Evolutionary conservation across 257 asterid genomes (phyloP), one percentile per base, ranked within the genome.

Genomic region (Coffea canephora): DNA sequence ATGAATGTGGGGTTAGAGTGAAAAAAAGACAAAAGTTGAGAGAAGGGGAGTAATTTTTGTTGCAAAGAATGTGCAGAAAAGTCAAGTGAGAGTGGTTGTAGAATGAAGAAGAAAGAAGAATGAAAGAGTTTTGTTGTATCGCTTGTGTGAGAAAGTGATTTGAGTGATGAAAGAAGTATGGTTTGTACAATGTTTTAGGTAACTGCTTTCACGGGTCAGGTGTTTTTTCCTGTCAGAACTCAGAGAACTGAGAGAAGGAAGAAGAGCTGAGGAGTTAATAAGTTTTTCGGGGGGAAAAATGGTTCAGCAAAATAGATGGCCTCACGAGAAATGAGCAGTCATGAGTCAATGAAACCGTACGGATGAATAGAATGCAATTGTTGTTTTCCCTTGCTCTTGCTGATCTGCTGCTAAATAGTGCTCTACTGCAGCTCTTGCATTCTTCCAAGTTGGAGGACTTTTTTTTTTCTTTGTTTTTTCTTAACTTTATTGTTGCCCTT

Each of bases 301-400:
- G 61, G 70, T 19, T 43, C 41, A 43, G 78, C 78, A 83, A 61
- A 75, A 61, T 83, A 55, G 72, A 70, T 45, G 54, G 43, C 41
- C 79, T 91, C 97, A 91, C 94, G 92, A 90, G 97, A 90, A 89
- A 77, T 74, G 93, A 81, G 82, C 84, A 91, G 89, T 76, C 73
- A 71, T 75, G 85, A 82, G 84, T 83, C 88, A 85, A 87, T 82
- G 84, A 50, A 72, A 71, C 61, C 70, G 86, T 87, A 73, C 76
- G 74, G 70, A 41, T 71, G 12, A 45, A 12, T 74, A 69, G 64
- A 74, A 82, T 68, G 81, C 75, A n/a, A 49, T 76, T 21, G 31
- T 21, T 59, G 66, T n/a, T 39, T 39, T 39, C 5, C 43, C 43
- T 39, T 39, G 43, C 5, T 39, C 43, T 39, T 81, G 77, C 62